Evolutionary conservation across 805 yeast species (phyloP).

Genomic region (Metschnikowia chrysomelidarum): DNA sequence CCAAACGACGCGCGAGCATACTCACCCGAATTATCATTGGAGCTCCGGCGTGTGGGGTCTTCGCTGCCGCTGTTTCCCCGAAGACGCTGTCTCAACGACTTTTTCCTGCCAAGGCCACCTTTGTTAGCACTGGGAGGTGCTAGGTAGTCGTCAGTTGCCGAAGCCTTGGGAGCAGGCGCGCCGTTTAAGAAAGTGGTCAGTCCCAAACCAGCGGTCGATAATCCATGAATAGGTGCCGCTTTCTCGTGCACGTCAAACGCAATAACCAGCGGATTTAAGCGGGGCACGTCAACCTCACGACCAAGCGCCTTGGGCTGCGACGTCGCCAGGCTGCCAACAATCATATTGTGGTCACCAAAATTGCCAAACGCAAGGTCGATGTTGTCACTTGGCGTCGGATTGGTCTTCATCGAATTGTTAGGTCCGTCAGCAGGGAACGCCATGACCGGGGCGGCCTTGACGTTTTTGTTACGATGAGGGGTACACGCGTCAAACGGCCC

Average conservation of each 20-base stretch:
- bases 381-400: conserved; percentile 49
- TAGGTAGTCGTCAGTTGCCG: conserved; percentile 30
- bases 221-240: conserved; percentile 79
- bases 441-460: conserved; percentile 79
- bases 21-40: conserved; percentile 24
- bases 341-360: conserved; percentile 47
- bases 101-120: conserved; percentile 69
- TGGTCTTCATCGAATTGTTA: conserved; percentile 76
- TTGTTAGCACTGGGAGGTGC: conserved; percentile 15
- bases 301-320: conserved; percentile 17
- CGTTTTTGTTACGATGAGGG: conserved; percentile 85
- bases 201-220: conserved; percentile 84
- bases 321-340: conserved; percentile 29
- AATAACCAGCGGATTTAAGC: conserved; percentile 50
- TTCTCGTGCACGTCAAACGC: conserved; percentile 71
- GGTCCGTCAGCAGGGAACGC: conserved; percentile 98
- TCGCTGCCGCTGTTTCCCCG: conserved; percentile 40
- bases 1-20: conserved; percentile 15
- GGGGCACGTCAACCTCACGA: conserved; percentile 37
- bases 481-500: conserved; percentile 99
- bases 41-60: conserved; percentile 29
- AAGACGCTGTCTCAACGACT: conserved; percentile 73
- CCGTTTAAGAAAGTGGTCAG: conserved; percentile 92
- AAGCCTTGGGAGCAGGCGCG: conserved; percentile 84
- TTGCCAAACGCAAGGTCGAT: conserved; percentile 78